Evolutionary conservation across 164 flowering plant genomes (phyloP), one percentile per base, ranked within the genome.

Genomic region (Houttuynia cordata): DNA sequence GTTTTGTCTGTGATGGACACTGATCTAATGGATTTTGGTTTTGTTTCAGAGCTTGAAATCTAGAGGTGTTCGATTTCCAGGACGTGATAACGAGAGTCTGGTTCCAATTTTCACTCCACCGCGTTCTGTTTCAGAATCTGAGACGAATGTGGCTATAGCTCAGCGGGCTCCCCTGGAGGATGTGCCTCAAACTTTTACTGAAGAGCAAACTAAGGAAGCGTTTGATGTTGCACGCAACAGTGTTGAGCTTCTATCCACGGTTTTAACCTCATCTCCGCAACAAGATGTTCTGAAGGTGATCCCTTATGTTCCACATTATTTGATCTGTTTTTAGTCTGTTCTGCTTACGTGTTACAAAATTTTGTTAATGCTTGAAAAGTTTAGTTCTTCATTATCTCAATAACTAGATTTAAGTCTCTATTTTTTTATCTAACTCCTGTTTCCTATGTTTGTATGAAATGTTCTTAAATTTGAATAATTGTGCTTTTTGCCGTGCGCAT

Each of bases 211-310:
- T 24, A 93, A 93, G 82, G 97, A 89, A 75, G 92, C 86, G 56
- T 93, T 93, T 80, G 92, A 90, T 70, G 88, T 93, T 55, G 96
- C 99, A 61, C 81, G 84, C 54, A 93, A 93, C 75, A 84, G 96
- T 61, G 75, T 93, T 62, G 99, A 93, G 53, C 97, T 93, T 78
- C 88, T 93, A 39, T 66, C 86, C 20, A 84, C 99, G 15, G 97
- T 93, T 64, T 75, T 88, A 66, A 80, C 99, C 57, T 93, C 99
- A 45, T 93, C 97, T 51, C 94, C 94, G 0, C 91, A 84, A 45
- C 88, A 93, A 75, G 99, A 93, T 78, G 88, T 66, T 68, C 62
- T 88, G 41, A 23, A 86, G 97, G 98, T 92, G 78, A 61, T 53
- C 57, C 55, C 51, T n/a, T 62, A 62, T 61, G 15, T 10, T 57